phyloP scores from a whole-genome alignment of 129 eudicot genomes.

The Chrysanthemum lavandulifolium region DNA sequence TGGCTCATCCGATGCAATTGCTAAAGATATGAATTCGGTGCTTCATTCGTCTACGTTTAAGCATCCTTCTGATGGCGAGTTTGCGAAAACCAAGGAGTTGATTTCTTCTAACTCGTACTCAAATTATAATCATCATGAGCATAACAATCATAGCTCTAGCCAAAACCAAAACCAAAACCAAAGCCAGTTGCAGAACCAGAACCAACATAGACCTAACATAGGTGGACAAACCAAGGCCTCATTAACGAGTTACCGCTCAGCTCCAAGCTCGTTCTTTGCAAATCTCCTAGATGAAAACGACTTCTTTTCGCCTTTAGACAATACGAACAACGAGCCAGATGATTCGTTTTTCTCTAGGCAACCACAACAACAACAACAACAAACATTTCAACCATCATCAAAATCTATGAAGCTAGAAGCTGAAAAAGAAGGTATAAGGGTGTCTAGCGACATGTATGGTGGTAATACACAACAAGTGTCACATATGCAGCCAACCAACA shows the following conservation, averaged over 20 bases:
- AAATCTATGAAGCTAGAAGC: conserved; percentile 26
- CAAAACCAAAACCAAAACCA: conserved; percentile 10
- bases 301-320: conserved; percentile 11
- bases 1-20: conserved; percentile 33
- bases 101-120: conserved; percentile 40
- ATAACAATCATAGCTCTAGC: neutral
- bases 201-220: neutral
- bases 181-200: neutral
- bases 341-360: conserved; percentile 18
- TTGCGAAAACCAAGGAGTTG: conserved; percentile 36
- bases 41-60: conserved; percentile 39
- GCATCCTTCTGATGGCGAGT: conserved; percentile 36
- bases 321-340: conserved; percentile 23
- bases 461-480: conserved; percentile 7
- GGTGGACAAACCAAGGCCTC: conserved; percentile 20
- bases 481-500: conserved; percentile 8
- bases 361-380: conserved; percentile 12
- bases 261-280: conserved; percentile 61
- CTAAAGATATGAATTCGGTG: conserved; percentile 42
- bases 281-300: conserved; percentile 44
- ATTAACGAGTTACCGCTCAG: conserved; percentile 54
- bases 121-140: conserved; percentile 11
- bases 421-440: conserved; percentile 9
- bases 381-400: neutral
- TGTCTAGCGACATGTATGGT: conserved; percentile 6